phyloP scores from a whole-genome alignment of 495 filamentous ascomycete species.

The Glutinoglossum americanum region DNA sequence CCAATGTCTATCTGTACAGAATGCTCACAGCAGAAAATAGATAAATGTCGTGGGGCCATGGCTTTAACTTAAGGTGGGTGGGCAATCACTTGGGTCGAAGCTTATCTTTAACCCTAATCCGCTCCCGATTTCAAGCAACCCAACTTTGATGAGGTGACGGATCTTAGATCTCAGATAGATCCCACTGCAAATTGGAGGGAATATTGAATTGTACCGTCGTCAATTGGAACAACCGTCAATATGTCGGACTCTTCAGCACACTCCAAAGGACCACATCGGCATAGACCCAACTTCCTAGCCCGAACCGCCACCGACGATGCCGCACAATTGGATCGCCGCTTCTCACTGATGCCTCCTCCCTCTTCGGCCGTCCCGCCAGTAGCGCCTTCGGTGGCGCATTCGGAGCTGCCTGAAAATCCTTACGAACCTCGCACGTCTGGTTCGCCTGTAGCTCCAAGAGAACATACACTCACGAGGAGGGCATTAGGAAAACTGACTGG shows the following conservation, averaged over 20 bases:
- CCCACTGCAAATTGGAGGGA: not conserved
- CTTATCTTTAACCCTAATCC: not conserved
- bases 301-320: conserved; percentile 34
- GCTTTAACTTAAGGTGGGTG: no score
- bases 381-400: not conserved
- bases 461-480: conserved; percentile 8
- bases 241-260: not conserved
- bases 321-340: conserved; percentile 22
- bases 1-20: no score
- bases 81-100: not conserved
- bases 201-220: not conserved
- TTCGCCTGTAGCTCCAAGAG: conserved; percentile 9
- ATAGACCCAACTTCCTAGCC: conserved; percentile 28
- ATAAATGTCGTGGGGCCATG: no score
- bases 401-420: conserved; percentile 9
- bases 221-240: not conserved
- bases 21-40: no score
- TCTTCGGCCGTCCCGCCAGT: not conserved
- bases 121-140: not conserved
- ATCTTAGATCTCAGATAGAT: no score
- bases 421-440: conserved; percentile 16
- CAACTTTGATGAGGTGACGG: not conserved
- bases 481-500: not conserved
- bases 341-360: conserved; percentile 7
- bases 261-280: not conserved